Evolutionary conservation across 2,329 filamentous ascomycete genomes (phyloP), one percentile per base, ranked within the genome.

Genomic region (Cladophialophora yegresii): DNA sequence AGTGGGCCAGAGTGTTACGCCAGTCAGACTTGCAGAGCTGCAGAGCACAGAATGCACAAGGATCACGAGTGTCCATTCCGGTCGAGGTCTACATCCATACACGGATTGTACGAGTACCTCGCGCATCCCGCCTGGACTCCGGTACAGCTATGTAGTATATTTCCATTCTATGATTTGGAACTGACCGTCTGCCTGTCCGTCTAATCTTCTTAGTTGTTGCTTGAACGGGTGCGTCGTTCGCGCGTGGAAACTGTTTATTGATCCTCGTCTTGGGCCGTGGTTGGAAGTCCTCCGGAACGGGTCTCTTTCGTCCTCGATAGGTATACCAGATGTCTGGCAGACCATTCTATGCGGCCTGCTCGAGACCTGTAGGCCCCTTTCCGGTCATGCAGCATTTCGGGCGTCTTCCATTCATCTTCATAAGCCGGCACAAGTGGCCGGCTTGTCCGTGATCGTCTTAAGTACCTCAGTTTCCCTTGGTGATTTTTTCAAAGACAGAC

Each of bases 401-500:
- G 12, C 13, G 13, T 43, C 36, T 8, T 43, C 36, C 16, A 1
- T 16, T 40, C 6, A n/a, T 43, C 36, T 43, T 43, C 13, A 43
- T n/a, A 16, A 13, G 13, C 4, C 16, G 36, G 5, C 36, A 16
- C 13, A n/a, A 43, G 5, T n/a, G 16, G 16, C 16, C 16, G 7
- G 16, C 36, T 43, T 43, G 16, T 43, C 16, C 36, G 1, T n/a
- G 7, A 6, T 43, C 36, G 16, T 43, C 36, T 8, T n/a, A 6
- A 5, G 6, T 20, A n/a, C 30, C 47, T 59, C 32, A 59, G 5
- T n/a, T 40, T 16, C 72, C 73, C 32, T 63, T 67, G 63, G 70
- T 73, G 61, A 92, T 89, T 66, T 82, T 82, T 57, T 78, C 79
- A 76, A 92, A 92, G 0, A 92, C 80, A 0, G 62, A 72, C 0